phyloP scores from a whole-genome alignment of 2,329 filamentous ascomycete species.

The Graphiopsis chlorocephala region DNA sequence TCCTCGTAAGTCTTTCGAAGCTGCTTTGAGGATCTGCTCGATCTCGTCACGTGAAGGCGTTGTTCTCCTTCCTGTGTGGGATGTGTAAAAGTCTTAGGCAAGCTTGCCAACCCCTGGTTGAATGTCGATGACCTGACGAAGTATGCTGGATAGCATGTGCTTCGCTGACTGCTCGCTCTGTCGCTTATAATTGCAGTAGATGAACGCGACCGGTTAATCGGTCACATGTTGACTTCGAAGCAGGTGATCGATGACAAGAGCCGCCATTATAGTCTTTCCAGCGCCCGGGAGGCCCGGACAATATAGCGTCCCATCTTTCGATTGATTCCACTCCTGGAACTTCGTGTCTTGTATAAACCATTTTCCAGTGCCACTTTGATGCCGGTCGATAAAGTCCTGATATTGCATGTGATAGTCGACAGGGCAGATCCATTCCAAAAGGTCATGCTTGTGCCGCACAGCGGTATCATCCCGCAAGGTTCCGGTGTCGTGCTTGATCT shows the following conservation, averaged over 20 bases:
- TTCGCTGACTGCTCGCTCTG: background rate
- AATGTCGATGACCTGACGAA: background rate
- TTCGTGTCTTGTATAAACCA: background rate
- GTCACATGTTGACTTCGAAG: background rate
- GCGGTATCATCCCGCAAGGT: background rate
- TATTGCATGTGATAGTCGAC: background rate
- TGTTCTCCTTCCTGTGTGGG: background rate
- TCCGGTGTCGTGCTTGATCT: background rate
- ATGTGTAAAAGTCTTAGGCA: background rate
- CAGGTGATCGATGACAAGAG: background rate
- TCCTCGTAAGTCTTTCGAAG: background rate
- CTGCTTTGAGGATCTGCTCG: background rate
- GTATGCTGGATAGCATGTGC: background rate
- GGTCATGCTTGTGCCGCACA: background rate
- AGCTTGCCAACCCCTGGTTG: background rate
- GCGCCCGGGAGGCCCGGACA: slow-evolving; percentile 2
- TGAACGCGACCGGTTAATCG: background rate
- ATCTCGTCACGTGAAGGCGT: background rate
- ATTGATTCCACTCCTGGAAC: background rate
- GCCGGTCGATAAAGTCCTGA: background rate
- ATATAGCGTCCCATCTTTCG: background rate
- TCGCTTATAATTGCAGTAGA: slow-evolving; percentile 1
- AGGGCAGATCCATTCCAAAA: background rate
- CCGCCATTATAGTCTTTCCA: background rate
- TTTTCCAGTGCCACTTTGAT: background rate